A percentile compares a stretch with the other conserved stretches of the same genome.
phyloP scores from a whole-genome alignment of 345 rosid genomes.

The Hevea brasiliensis region DNA sequence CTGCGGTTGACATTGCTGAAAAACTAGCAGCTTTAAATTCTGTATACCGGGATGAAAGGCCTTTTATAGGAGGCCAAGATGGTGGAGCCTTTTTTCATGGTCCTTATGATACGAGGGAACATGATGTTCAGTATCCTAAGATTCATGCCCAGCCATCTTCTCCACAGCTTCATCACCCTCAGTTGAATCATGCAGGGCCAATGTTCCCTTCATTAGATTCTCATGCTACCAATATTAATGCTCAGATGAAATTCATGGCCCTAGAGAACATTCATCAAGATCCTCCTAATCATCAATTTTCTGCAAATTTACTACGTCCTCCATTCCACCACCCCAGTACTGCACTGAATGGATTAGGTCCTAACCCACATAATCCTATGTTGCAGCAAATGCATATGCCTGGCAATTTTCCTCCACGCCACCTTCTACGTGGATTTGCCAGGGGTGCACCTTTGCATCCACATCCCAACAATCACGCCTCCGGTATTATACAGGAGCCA shows the following conservation, averaged over 20 bases:
- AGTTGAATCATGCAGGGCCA: constrained; percentile 56
- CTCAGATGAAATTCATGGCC: constrained; percentile 59
- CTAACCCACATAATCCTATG: constrained; percentile 52
- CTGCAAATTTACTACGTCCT: constrained; percentile 57
- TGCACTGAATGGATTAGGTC: constrained; percentile 62
- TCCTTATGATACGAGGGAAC: constrained; percentile 49
- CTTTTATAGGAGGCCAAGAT: constrained; percentile 52
- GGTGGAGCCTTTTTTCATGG: constrained; percentile 48
- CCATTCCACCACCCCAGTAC: constrained; percentile 55
- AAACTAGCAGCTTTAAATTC: constrained; percentile 64
- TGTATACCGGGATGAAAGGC: constrained; percentile 54
- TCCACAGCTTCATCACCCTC: constrained; percentile 50
- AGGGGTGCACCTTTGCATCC: constrained; percentile 44
- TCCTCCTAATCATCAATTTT: constrained; percentile 52
- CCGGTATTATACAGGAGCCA: constrained; percentile 55
- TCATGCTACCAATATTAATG: constrained; percentile 53
- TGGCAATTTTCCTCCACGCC: constrained; percentile 59
- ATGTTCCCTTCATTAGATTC: constrained; percentile 56
- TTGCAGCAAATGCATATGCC: constrained; percentile 67
- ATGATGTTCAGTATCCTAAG: constrained; percentile 44
- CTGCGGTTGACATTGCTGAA: constrained; percentile 48
- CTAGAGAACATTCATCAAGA: constrained; percentile 62
- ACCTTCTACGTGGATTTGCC: constrained; percentile 54
- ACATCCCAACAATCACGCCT: constrained; percentile 54
- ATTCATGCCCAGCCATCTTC: constrained; percentile 44